Evolutionary conservation across 2,329 filamentous ascomycete species (phyloP), one percentile per base, ranked within the genome.

Genomic region (Boeremia exigua): DNA sequence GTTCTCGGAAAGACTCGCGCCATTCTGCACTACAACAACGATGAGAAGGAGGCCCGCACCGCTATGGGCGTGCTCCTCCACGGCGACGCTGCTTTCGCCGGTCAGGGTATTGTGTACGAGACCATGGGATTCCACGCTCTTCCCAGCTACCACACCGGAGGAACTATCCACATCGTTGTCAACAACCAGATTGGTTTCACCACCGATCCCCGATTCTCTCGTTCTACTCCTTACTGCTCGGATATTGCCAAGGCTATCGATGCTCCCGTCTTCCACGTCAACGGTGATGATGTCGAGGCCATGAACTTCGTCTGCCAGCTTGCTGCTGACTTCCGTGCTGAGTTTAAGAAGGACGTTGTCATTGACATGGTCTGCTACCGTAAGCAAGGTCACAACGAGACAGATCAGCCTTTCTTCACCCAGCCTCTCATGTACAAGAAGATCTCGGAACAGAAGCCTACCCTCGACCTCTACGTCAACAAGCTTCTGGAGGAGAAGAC

Each of bases 101-200:
- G 88, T 37, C 95, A 99, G 81, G 95, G 95, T 82, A 85, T 99
- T 59, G 95, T 99, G 61, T 99, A 99, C 79, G 95, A 99, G 80
- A 98, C 93, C 71, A 90, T 99, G 79, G 95, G 95, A 61, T 97
- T 99, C 87, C 90, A 96, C 81, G 90, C 92, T 48, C 87, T 99
- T 33, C 95, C 95, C 28, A 91, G 90, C 66, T 99, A 97, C 82
- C 96, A 96, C 44, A 98, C 95, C 49, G 95, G 95, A 70, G 95
- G 95, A 74, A 99, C 95, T 55, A 91, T 99, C 69, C 95, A 99
- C 80, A 84, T 99, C 64, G 88, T 99, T 56, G 94, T 98, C 68
- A 99, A 99, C 87, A 99, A 99, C 85, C 95, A 99, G 84, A 99
- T 99, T 77, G 95, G 95, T 78, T 99, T 99, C 84, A 99, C 95